A percentile compares a stretch with the other conserved stretches of the same genome.
Conservation (phyloP, 352 stramenopile species). For the Globisporangium parvum region DNA sequence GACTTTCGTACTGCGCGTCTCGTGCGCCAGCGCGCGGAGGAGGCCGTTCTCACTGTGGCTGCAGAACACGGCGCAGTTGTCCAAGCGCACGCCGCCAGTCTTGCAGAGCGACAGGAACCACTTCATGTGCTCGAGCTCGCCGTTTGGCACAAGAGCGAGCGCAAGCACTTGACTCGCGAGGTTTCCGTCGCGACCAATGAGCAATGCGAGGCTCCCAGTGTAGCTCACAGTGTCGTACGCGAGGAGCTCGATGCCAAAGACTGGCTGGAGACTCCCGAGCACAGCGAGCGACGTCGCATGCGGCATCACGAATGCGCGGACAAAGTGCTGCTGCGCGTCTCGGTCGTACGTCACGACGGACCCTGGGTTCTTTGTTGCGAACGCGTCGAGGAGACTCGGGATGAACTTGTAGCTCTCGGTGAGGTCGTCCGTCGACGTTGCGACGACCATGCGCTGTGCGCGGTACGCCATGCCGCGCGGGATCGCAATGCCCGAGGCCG, state of each 20-base stretch:
- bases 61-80: slow-evolving; percentile 55
- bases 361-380: slow-evolving; percentile 66
- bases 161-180: slow-evolving; percentile 60
- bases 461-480: slow-evolving; percentile 75
- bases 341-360: slow-evolving; percentile 61
- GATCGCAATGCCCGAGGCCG: slow-evolving; percentile 73
- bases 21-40: slow-evolving; percentile 51
- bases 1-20: slow-evolving; percentile 55
- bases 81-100: slow-evolving; percentile 43
- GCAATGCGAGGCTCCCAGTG: slow-evolving; percentile 45
- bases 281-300: slow-evolving; percentile 41
- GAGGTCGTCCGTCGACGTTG: slow-evolving; percentile 68
- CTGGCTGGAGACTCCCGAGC: slow-evolving; percentile 54
- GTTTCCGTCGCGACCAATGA: slow-evolving; percentile 63
- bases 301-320: slow-evolving; percentile 75
- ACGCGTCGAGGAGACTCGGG: slow-evolving; percentile 59
- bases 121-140: slow-evolving; percentile 67
- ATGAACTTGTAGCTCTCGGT: slow-evolving; percentile 86
- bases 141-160: slow-evolving; percentile 60
- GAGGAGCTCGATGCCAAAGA: slow-evolving; percentile 69
- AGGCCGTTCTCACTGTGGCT: slow-evolving; percentile 60
- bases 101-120: slow-evolving; percentile 67
- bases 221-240: slow-evolving; percentile 68
- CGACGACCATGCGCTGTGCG: slow-evolving; percentile 63
- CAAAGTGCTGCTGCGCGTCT: slow-evolving; percentile 53